Conservation (phyloP, 495 filamentous ascomycete genomes). For the Hypoxylon fragiforme region DNA sequence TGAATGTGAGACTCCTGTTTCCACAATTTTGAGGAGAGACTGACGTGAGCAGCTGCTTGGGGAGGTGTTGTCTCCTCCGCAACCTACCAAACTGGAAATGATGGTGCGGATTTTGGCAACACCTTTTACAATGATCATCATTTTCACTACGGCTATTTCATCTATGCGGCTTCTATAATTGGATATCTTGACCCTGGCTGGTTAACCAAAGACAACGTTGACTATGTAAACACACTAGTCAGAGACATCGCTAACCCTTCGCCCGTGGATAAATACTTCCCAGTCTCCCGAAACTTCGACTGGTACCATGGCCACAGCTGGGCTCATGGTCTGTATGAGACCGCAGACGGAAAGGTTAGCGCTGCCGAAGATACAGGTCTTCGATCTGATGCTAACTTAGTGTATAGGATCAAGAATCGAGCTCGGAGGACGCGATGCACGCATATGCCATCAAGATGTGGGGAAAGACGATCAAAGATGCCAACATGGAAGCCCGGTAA, state of each 20-base stretch:
- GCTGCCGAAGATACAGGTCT: not conserved
- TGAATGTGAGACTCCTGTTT: constrained; percentile 55
- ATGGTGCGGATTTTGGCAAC: constrained; percentile 78
- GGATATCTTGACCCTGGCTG: constrained; percentile 77
- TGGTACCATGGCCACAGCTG: constrained; percentile 96
- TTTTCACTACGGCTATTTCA: constrained; percentile 90
- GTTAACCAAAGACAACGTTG: constrained; percentile 66
- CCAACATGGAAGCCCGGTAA: constrained; percentile 77
- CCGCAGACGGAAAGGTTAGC: constrained; percentile 74
- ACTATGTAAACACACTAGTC: constrained; percentile 79
- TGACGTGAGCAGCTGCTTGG: constrained; percentile 61
- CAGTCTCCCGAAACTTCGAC: constrained; percentile 85
- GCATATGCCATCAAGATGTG: constrained; percentile 94
- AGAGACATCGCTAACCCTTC: constrained; percentile 80
- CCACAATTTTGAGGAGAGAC: constrained; percentile 1
- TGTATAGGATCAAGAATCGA: constrained; percentile 75
- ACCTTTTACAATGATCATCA: constrained; percentile 95
- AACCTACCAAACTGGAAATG: constrained; percentile 72
- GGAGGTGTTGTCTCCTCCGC: constrained; percentile 83
- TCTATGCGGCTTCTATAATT: constrained; percentile 85
- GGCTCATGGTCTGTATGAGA: constrained; percentile 92
- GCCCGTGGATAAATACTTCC: constrained; percentile 72
- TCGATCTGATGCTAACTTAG: constrained; percentile 9
- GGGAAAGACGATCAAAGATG: constrained; percentile 74
- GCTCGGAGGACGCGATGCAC: constrained; percentile 87